phyloP scores from a whole-genome alignment of 2,329 filamentous ascomycete species.

The Teratosphaeriaceae sp. region DNA sequence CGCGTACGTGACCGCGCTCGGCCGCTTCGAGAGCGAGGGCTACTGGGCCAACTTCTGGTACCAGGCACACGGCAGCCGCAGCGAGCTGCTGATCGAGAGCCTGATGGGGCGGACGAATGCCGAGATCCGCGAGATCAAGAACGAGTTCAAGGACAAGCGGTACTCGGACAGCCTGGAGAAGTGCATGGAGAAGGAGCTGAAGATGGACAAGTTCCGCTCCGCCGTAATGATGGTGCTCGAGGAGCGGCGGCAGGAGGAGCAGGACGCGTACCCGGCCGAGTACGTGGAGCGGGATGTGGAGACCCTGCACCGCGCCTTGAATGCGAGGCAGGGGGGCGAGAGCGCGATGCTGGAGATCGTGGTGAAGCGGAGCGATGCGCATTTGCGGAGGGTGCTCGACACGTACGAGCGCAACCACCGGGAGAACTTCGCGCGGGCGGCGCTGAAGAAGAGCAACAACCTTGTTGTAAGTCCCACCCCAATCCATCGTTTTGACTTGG shows the following conservation, averaged over 20 bases:
- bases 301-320: slow-evolving; percentile 62
- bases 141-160: slow-evolving; percentile 83
- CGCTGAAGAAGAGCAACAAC: slow-evolving; percentile 82
- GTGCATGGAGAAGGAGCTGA: slow-evolving; percentile 89
- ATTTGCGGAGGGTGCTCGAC: slow-evolving; percentile 72
- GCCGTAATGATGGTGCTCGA: slow-evolving; percentile 80
- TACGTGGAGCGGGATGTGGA: slow-evolving; percentile 58
- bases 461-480: slow-evolving; percentile 83
- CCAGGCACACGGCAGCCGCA: slow-evolving; percentile 73
- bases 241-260: slow-evolving; percentile 75
- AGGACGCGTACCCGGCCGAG: slow-evolving; percentile 55
- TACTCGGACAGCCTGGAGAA: slow-evolving; percentile 73
- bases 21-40: slow-evolving; percentile 84
- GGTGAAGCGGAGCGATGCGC: slow-evolving; percentile 69
- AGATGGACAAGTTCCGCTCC: slow-evolving; percentile 92
- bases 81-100: slow-evolving; percentile 86
- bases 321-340: slow-evolving; percentile 72
- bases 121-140: slow-evolving; percentile 84
- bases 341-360: slow-evolving; percentile 81
- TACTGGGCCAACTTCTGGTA: slow-evolving; percentile 99
- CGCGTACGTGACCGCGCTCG: slow-evolving; percentile 82
- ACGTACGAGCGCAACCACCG: slow-evolving; percentile 67
- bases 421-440: slow-evolving; percentile 80
- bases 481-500: too few species aligned
- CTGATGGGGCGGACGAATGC: slow-evolving; percentile 84